Evolutionary conservation across 2,329 filamentous ascomycete species (phyloP), one percentile per base, ranked within the genome.

Genomic region (Neophaeococcomyces aloes): DNA sequence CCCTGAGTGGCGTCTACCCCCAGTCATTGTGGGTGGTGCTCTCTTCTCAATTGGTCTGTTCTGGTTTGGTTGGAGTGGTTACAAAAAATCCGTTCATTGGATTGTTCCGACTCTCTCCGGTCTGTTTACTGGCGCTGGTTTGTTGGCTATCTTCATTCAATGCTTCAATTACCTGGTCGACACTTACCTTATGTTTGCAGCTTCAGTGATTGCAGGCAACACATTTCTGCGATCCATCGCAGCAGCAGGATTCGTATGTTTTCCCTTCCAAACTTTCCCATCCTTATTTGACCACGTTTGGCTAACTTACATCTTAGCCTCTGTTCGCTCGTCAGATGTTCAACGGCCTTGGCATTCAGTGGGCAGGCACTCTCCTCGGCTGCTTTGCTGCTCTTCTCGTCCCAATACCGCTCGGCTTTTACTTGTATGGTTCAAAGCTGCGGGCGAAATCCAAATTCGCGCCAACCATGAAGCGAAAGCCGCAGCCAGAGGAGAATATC

Each of bases 21-120:
- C 71, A 2, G 68, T 68, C 19, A 74, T 77, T 42, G 48, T 69
- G 4, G 74, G 73, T 4, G 72, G 72, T 15, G 62, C 65, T 3
- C 55, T 69, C 3, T 74, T 70, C 38, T 69, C 80, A 1, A 67
- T 61, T 19, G 81, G 81, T 18, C 74, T 86, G 23, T 85, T 86
- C 64, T 86, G 81, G 80, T 85, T 86, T 51, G 82, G 81, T 50
- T 86, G 81, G 81, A 76, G 78, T 4, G 81, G 79, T 14, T 73
- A 70, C 56, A 66, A 54, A 23, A 46, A 45, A 7, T 59, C 55
- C 2, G 59, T 72, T 15, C 53, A 57, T 27, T 67, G 65, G 65
- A 61, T 64, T 15, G 62, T 59, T 6, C 65, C 65, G 5, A 65
- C 65, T 1, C 48, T 65, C 15, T 64, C 61, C 23, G 75, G 74